Conservation (phyloP, 2,329 filamentous ascomycete species). For the Pseudogymnoascus sp. region DNA sequence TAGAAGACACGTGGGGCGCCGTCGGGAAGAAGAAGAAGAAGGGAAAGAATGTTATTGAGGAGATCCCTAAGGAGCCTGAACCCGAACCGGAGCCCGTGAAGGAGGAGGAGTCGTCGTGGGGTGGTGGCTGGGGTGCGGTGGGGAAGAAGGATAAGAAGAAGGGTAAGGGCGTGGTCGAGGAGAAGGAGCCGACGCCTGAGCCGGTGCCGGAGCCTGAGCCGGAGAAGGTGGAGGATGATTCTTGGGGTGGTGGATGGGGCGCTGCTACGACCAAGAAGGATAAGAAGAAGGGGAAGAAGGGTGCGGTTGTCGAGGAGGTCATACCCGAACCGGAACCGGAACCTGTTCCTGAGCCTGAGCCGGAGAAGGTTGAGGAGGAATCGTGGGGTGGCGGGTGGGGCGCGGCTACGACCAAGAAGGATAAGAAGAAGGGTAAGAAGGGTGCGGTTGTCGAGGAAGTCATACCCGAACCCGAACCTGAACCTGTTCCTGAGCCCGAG, state of each 20-base stretch:
- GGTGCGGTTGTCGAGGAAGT: slow-evolving; percentile 16
- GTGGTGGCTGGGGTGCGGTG: slow-evolving; percentile 43
- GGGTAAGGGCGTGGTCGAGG: slow-evolving; percentile 25
- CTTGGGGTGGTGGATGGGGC: slow-evolving; percentile 18
- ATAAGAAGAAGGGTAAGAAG: slow-evolving; percentile 22
- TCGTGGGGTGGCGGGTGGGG: slow-evolving; percentile 30
- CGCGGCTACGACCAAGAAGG: slow-evolving; percentile 19
- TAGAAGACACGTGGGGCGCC: slow-evolving; percentile 32
- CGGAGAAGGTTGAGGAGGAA: slow-evolving; percentile 30
- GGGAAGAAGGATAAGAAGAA: slow-evolving; percentile 40
- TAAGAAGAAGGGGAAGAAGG: slow-evolving; percentile 18
- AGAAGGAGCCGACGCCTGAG: slow-evolving; percentile 23
- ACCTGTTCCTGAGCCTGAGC: slow-evolving; percentile 32
- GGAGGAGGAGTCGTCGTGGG: slow-evolving; percentile 34
- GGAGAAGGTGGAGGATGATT: slow-evolving; percentile 17
- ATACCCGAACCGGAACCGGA: slow-evolving; percentile 23
- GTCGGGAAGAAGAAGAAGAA: slow-evolving; percentile 42
- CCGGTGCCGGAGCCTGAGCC: slow-evolving; percentile 24
- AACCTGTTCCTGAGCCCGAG: slow-evolving; percentile 31
- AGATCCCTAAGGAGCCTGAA: slow-evolving; percentile 25
- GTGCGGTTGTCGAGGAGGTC: slow-evolving; percentile 14
- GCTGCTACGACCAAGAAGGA: slow-evolving; percentile 30
- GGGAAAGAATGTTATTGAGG: slow-evolving; percentile 23
- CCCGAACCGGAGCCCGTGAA: slow-evolving; percentile 27
- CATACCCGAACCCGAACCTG: slow-evolving; percentile 17